Percentiles rank a stretch among this genome's conserved stretches.
These are phyloP conservation scores for Kitagawia praeruptora DNA, from an alignment of 129 eudicot genomes.

Conservation along the genomic window DNA sequence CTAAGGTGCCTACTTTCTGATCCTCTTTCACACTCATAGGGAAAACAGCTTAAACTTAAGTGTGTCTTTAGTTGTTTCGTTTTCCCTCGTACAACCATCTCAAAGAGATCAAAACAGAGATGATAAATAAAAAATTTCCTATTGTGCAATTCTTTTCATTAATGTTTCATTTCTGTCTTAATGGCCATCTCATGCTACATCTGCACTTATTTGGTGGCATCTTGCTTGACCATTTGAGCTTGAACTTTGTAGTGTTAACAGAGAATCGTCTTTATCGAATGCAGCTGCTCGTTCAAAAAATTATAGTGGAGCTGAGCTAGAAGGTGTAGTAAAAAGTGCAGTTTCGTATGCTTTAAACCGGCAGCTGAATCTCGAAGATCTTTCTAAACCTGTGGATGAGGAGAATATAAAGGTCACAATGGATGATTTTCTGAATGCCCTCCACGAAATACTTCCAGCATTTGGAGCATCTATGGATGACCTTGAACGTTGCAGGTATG, in stretches of 20 bases:
- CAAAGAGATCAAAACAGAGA: background rate
- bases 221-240: background rate
- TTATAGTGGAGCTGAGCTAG: slow-evolving; percentile 98
- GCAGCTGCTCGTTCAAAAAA: slow-evolving; percentile 96
- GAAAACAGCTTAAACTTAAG: background rate
- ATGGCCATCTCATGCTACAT: background rate
- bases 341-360: slow-evolving; percentile 89
- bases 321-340: slow-evolving; percentile 99
- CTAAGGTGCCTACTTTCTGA: background rate
- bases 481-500: slow-evolving; percentile 96
- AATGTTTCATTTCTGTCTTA: background rate
- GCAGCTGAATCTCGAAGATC: slow-evolving; percentile 80
- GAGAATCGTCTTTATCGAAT: background rate
- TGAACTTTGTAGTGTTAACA: background rate
- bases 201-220: background rate
- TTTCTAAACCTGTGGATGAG: slow-evolving; percentile 80
- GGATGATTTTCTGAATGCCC: slow-evolving; percentile 88
- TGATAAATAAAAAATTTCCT: background rate
- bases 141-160: background rate
- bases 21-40: background rate
- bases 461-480: slow-evolving; percentile 93
- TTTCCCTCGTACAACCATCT: background rate
- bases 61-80: background rate
- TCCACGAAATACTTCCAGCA: slow-evolving; percentile 77
- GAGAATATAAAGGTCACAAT: slow-evolving; percentile 86